Base-by-base conservation (phyloP, 805 yeast genomes). In the Lachancea cidri region DNA sequence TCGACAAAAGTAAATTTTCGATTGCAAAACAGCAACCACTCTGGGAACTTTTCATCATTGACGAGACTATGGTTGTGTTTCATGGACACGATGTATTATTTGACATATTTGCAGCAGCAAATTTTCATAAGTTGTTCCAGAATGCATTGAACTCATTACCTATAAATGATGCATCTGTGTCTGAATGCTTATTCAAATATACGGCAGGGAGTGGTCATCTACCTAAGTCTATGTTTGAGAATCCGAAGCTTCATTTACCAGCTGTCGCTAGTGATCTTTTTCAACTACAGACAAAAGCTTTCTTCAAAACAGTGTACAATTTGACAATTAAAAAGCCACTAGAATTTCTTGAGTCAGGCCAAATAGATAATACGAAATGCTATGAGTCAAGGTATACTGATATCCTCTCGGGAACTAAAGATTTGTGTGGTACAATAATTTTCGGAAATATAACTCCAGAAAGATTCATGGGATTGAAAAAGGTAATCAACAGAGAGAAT, bases 71-170 rank as follows among this genome's bases (percentile, higher is more conserved):
- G 37, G 36, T 58, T 3, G 43, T 57, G 4, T 58, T 60, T 29
- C 62, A 60, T 47, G 64, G 63, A 3, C 58, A 56, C 35, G 63
- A 58, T 35, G 47, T 47, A 3, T 40, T 60, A 22, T 60, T 60
- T 48, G 65, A 60, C 41, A 44, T 49, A 2, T 60, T 56, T 42
- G 53, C 64, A 2, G 59, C 58, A 14, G 60, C 61, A 16, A 52
- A 50, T 35, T 52, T 60, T 22, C 62, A 56, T 33, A 54, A 52
- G 27, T 37, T 50, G 24, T 46, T 60, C 33, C 35, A 51, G 11
- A 19, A 42, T 13, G 52, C 54, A 30, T 35, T 58, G 8, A 50
- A 51, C 36, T 44, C 42, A 17, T 39, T 11, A 13, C 18, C 17
- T 33, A 14, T 18, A 18, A 4, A 18, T 27, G 19, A 38, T 3